Evolutionary conservation across 176 grass and related monocot species (phyloP).

Genomic region (Bothriochloa decipiens): DNA sequence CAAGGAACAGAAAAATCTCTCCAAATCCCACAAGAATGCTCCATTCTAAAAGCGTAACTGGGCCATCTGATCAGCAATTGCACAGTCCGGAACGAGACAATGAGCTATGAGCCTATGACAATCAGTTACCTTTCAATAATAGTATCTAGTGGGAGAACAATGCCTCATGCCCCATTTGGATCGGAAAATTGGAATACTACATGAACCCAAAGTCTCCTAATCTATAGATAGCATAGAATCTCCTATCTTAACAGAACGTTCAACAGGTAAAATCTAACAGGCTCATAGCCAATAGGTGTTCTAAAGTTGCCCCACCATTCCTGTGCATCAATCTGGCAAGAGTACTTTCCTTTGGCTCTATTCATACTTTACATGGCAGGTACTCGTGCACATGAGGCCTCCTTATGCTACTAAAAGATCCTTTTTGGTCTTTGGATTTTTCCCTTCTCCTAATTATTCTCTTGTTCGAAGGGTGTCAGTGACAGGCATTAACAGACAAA

Average conservation of each 20-base stretch:
- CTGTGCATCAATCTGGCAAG: constrained; percentile 20
- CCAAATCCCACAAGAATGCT: neutral
- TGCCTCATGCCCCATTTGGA: constrained; percentile 5
- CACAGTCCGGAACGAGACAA: neutral
- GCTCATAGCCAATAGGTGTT: neutral
- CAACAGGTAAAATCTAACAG: neutral
- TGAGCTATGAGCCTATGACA: neutral
- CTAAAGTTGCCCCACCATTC: constrained; percentile 16
- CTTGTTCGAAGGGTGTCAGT: constrained; percentile 31
- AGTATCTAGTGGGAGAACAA: neutral
- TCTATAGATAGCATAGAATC: constrained; percentile 29
- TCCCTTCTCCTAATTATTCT: constrained; percentile 41
- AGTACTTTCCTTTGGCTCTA: constrained; percentile 32
- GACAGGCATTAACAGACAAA: constrained; percentile 18
- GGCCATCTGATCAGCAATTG: constrained; percentile 8
- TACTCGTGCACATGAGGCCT: constrained; percentile 12
- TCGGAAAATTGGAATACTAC: neutral
- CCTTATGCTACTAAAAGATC: constrained; percentile 25
- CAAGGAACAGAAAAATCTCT: neutral
- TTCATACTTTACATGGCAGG: constrained; percentile 39
- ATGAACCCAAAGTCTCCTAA: constrained; percentile 1
- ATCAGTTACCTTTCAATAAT: constrained; percentile 23
- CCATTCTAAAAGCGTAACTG: neutral
- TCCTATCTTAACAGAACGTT: neutral
- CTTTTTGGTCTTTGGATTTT: constrained; percentile 26